Percentiles rank a stretch among this genome's conserved stretches.
Evolutionary conservation across 306 rosid genomes (phyloP).

Genomic region (Pyrus pyrifolia): DNA sequence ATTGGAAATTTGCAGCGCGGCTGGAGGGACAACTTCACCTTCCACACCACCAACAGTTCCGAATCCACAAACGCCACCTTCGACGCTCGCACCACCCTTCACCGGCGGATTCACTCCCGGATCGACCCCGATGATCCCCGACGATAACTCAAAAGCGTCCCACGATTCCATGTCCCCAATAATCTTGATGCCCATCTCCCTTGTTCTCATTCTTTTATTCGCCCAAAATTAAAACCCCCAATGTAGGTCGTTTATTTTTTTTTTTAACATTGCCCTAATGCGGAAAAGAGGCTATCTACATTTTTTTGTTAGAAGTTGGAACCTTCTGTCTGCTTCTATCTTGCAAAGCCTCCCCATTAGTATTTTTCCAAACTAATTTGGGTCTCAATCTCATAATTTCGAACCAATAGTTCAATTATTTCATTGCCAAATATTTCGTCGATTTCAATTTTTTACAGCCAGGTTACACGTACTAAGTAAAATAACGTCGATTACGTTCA

Average conservation of each 20-base stretch:
- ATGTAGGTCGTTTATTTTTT: slow-evolving; percentile 3
- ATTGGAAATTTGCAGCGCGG: slow-evolving; percentile 41
- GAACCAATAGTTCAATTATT: too few species aligned
- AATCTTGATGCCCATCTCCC: slow-evolving; percentile 13
- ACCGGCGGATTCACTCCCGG: slow-evolving; percentile 23
- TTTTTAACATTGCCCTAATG: neutral
- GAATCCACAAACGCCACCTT: slow-evolving; percentile 31
- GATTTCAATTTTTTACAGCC: too few species aligned
- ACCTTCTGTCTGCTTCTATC: slow-evolving; percentile 13
- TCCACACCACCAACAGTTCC: slow-evolving; percentile 20
- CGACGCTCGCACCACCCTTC: slow-evolving; percentile 16
- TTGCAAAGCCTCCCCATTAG: neutral
- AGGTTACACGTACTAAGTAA: too few species aligned
- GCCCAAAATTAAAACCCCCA: slow-evolving; percentile 7
- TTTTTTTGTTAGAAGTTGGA: slow-evolving; percentile 60
- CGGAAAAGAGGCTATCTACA: slow-evolving; percentile 34
- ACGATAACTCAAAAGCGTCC: slow-evolving; percentile 26
- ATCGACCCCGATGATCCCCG: slow-evolving; percentile 20
- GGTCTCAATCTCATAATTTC: too few species aligned
- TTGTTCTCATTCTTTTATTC: slow-evolving; percentile 22
- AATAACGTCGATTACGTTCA: too few species aligned
- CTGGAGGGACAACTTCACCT: slow-evolving; percentile 66
- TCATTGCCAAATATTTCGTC: too few species aligned
- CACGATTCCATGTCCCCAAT: neutral
- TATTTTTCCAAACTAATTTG: too few species aligned